Evolutionary conservation across 2,329 filamentous ascomycete genomes (phyloP).

Genomic region (Sporothrix schenckii): DNA sequence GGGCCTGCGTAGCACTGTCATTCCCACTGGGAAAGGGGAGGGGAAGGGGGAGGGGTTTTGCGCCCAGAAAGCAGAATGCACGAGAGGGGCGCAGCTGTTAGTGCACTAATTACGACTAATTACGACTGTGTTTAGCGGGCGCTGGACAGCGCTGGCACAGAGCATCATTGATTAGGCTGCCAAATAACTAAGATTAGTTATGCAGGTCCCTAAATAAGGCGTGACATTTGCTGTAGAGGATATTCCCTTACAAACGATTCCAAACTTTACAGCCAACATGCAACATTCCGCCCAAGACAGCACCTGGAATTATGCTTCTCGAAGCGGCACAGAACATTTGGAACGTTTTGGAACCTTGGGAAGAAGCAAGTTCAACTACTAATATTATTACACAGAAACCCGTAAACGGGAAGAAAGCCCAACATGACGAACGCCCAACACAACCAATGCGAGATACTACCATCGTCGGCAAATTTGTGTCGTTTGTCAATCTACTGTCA

Average conservation of each 20-base stretch:
- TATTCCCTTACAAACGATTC: conserved; percentile 19
- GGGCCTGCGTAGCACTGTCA: conserved; percentile 17
- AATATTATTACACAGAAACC: too few relatives aligned
- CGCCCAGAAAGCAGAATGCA: neutral
- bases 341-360: conserved; percentile 7
- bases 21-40: conserved; percentile 3
- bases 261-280: conserved; percentile 15
- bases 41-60: conserved; percentile 15
- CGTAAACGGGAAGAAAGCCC: too few relatives aligned
- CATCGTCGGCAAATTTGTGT: too few relatives aligned
- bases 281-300: neutral
- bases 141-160: neutral
- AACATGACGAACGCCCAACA: too few relatives aligned
- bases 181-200: conserved; percentile 4
- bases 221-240: conserved; percentile 9
- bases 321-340: conserved; percentile 22
- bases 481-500: too few relatives aligned
- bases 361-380: too few relatives aligned
- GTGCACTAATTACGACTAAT: neutral
- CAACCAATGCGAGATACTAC: too few relatives aligned
- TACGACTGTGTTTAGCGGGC: neutral
- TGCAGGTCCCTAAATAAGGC: neutral
- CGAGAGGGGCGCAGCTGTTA: conserved; percentile 21
- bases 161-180: conserved; percentile 5
- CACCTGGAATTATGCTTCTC: conserved; percentile 9